Evolutionary conservation across 2,329 filamentous ascomycete genomes (phyloP).

Genomic region (Didymella segeticola): DNA sequence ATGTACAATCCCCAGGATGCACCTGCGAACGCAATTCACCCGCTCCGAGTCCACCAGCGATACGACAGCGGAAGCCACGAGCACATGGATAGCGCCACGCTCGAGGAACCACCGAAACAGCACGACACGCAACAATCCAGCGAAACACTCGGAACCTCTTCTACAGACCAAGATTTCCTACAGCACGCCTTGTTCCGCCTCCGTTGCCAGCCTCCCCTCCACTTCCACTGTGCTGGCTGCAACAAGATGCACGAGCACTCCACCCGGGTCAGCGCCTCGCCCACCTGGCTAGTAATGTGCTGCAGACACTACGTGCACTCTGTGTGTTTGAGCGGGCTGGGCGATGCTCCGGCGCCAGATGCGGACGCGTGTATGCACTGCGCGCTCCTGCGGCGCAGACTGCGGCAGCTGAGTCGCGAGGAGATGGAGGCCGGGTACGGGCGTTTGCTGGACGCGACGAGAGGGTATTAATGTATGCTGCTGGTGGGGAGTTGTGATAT

Average conservation of each 20-base stretch:
- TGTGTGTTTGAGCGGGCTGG: neutral
- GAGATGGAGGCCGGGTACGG: neutral
- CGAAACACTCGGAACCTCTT: neutral
- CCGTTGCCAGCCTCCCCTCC: neutral
- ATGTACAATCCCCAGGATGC: neutral
- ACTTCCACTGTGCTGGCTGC: neutral
- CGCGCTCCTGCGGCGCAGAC: neutral
- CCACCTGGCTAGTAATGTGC: neutral
- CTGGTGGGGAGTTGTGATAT: too few relatives aligned
- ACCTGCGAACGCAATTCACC: too few relatives aligned
- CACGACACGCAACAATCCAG: neutral
- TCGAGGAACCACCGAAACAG: neutral
- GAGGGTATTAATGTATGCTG: neutral
- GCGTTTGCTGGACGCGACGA: neutral
- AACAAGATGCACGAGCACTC: neutral
- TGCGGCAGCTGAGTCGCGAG: neutral
- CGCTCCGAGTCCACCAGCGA: neutral
- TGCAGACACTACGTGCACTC: conserved; percentile 1
- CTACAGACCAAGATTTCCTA: neutral
- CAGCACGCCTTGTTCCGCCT: neutral
- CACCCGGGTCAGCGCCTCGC: neutral
- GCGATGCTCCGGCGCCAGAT: neutral
- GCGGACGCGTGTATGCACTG: neutral
- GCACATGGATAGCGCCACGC: neutral
- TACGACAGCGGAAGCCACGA: conserved; percentile 6